Conservation (phyloP, 129 eudicot species). For the Chrysanthemum makinoi region DNA sequence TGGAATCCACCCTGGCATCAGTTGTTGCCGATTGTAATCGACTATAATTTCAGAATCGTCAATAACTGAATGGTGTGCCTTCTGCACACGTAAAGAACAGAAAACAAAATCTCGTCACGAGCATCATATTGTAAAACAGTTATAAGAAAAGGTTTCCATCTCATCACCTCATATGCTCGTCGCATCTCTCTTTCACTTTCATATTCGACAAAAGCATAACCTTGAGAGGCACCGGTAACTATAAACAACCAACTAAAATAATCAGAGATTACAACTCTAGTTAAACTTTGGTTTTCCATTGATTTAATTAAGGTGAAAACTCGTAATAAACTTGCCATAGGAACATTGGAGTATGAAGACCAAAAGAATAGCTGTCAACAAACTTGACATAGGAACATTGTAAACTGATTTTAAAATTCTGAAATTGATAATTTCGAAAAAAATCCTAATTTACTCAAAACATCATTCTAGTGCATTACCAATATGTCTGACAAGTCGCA, state of each 20-base stretch:
- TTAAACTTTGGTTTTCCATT: background rate
- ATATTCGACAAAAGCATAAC: slow-evolving; percentile 88
- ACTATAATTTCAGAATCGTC: slow-evolving; percentile 91
- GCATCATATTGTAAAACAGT: slow-evolving; percentile 5
- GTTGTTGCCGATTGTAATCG: slow-evolving; percentile 84
- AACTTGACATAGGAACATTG: too few relatives aligned
- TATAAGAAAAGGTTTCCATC: background rate
- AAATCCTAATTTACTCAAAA: background rate
- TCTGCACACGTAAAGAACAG: slow-evolving; percentile 36
- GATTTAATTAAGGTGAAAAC: background rate
- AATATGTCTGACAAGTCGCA: slow-evolving; percentile 82
- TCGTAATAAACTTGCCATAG: background rate
- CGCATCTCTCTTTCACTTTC: slow-evolving; percentile 90
- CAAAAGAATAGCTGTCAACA: background rate
- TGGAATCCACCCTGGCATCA: slow-evolving; percentile 99
- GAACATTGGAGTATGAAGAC: background rate
- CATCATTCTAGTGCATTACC: slow-evolving; percentile 38
- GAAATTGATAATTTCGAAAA: too few relatives aligned
- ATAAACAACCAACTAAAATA: slow-evolving; percentile 26
- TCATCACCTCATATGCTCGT: slow-evolving; percentile 76
- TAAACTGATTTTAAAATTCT: background rate
- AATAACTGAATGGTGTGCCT: slow-evolving; percentile 78
- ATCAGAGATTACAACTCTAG: slow-evolving; percentile 10
- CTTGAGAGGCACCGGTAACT: slow-evolving; percentile 97
- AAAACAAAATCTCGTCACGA: background rate